phyloP scores from a whole-genome alignment of 1,284 basidiomycete genomes.

The Sporisorium sorghi region DNA sequence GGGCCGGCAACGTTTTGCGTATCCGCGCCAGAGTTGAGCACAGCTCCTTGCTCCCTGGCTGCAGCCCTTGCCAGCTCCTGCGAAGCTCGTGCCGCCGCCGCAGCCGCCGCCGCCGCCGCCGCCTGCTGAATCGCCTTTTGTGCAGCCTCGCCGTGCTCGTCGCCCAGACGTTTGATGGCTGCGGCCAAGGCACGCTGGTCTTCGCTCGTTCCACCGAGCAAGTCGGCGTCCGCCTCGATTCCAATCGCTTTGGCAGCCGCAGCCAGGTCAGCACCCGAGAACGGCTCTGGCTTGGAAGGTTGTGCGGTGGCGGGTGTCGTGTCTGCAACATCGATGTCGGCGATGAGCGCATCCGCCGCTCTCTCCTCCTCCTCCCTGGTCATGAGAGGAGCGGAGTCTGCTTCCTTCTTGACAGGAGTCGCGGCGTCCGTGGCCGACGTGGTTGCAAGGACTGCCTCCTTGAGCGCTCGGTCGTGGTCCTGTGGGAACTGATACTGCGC shows the following conservation, averaged over 20 bases:
- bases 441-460: slow-evolving; percentile 7
- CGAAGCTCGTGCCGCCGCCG: slow-evolving; percentile 40
- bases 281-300: slow-evolving; percentile 12
- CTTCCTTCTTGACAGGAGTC: neutral
- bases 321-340: slow-evolving; percentile 21
- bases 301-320: neutral
- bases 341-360: slow-evolving; percentile 40
- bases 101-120: slow-evolving; percentile 31
- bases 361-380: slow-evolving; percentile 46
- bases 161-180: slow-evolving; percentile 52
- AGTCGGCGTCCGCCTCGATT: slow-evolving; percentile 46
- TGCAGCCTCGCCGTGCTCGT: slow-evolving; percentile 38
- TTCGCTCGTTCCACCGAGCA: slow-evolving; percentile 47
- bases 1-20: slow-evolving; percentile 4
- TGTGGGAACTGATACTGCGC: slow-evolving; percentile 50
- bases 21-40: neutral
- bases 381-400: slow-evolving; percentile 8
- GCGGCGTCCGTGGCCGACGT: neutral
- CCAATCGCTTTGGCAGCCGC: slow-evolving; percentile 57
- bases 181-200: slow-evolving; percentile 53
- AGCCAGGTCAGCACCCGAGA: slow-evolving; percentile 45
- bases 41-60: slow-evolving; percentile 19
- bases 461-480: slow-evolving; percentile 30
- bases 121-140: slow-evolving; percentile 52
- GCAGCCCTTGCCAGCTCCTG: slow-evolving; percentile 44